A percentile compares a stretch with the other conserved stretches of the same genome.
Conservation (phyloP, 2,329 filamentous ascomycete genomes). For the Neodidymelliopsis sp. region DNA sequence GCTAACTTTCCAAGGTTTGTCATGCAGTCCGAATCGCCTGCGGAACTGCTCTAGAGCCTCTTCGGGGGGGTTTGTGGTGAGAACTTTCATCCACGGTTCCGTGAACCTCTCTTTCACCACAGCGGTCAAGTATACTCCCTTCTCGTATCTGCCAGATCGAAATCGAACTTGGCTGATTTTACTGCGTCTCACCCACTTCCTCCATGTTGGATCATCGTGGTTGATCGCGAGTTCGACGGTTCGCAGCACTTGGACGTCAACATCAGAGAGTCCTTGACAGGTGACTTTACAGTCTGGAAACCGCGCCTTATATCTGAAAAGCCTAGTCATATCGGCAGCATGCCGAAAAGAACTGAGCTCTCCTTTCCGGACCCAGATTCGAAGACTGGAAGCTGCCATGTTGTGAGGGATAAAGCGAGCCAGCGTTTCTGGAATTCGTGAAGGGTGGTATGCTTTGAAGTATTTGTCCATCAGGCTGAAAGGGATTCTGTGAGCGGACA, state of each 20-base stretch:
- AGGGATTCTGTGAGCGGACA: conserved; percentile 29
- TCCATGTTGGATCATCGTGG: conserved; percentile 24
- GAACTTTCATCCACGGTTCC: conserved; percentile 26
- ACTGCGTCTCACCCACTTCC: conserved; percentile 12
- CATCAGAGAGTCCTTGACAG: not conserved
- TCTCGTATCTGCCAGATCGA: not conserved
- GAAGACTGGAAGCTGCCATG: conserved; percentile 13
- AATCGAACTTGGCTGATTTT: conserved; percentile 25
- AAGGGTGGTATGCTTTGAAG: conserved; percentile 31
- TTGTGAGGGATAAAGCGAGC: not conserved
- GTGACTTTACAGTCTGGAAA: conserved; percentile 26
- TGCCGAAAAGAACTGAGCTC: conserved; percentile 3
- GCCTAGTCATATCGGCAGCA: conserved; percentile 17
- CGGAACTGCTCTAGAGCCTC: not conserved
- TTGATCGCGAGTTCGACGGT: conserved; percentile 22
- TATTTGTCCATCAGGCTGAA: conserved; percentile 26
- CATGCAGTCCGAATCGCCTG: conserved; percentile 9
- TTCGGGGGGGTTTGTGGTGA: not conserved
- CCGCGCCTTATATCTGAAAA: conserved; percentile 28
- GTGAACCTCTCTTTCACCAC: conserved; percentile 29
- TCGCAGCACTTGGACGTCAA: not conserved
- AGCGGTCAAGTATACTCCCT: conserved; percentile 1
- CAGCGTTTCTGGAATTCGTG: conserved; percentile 1
- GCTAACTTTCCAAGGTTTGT: not conserved
- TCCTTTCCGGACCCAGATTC: conserved; percentile 19